Base-by-base conservation (phyloP, 352 stramenopile genomes). In the Phytophthora podocarpi region DNA sequence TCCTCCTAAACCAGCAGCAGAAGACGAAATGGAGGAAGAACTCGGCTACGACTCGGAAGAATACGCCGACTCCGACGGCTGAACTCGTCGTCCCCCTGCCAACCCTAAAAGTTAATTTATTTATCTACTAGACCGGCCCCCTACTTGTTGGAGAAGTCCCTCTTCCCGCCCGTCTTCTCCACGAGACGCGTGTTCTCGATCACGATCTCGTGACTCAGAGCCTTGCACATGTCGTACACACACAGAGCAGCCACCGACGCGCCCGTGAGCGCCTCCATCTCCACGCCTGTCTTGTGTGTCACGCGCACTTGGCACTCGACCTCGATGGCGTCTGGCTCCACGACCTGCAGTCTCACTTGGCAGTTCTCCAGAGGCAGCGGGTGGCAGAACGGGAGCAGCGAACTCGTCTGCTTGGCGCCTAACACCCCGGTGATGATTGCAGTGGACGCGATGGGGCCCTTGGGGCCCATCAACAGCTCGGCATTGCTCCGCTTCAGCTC, bases 191-290 rank as follows among this genome's bases (percentile, higher is more conserved):
- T 98, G 35, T 80, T 77, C 50, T 93, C 78, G 54, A 99, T 98
- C 21, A 97, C 75, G 24, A 99, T 97, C 26, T 97, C 80, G 71
- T 99, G 95, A 61, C 91, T 98, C 35, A 99, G 65, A 16, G 95
- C 97, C 75, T 99, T 99, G 70, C 95, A 96, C 97, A 99, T 99
- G 80, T 99, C 97, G 76, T 99, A 99, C 23, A 99, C 94, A 32
- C 90, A 98, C 1, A 99, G 77, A 39, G 97, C 96, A 4, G 97
- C 97, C 16, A 98, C 74, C 11, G 83, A 96, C 21, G 90, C 95
- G 24, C 96, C 97, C 15, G 89, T 98, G 28, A 99, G 80, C 34
- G 97, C 96, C 69, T 98, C 90, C 92, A 98, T 98, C 75, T 98
- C 94, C 8, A 98, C 93, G 40, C 95, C 95, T 0, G 96, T 98